Conservation (phyloP, 345 rosid genomes). For the Dipteronia sinensis region DNA sequence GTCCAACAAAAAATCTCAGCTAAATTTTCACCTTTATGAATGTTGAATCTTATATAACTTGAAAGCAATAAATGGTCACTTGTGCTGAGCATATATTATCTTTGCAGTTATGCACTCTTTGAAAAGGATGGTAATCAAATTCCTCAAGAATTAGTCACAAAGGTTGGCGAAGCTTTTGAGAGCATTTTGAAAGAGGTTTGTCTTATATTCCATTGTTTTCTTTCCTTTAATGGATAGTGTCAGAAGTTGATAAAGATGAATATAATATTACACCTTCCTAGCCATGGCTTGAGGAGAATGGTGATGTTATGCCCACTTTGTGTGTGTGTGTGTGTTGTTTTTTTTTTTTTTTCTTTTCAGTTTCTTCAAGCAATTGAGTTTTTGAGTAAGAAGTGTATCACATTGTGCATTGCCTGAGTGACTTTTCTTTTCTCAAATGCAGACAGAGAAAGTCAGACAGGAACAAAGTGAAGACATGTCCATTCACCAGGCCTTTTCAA, state of each 20-base stretch:
- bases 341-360: background rate
- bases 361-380: background rate
- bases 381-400: constrained; percentile 5
- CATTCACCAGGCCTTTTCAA: constrained; percentile 62
- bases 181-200: constrained; percentile 75
- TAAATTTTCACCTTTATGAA: background rate
- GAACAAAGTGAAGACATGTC: constrained; percentile 75
- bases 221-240: background rate
- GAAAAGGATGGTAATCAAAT: constrained; percentile 86
- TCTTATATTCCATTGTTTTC: background rate
- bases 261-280: background rate
- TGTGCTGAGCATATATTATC: constrained; percentile 5
- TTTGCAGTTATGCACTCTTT: constrained; percentile 72
- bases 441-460: constrained; percentile 74
- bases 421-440: constrained; percentile 33
- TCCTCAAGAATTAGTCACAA: constrained; percentile 74
- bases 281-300: background rate
- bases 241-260: background rate
- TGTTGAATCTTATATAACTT: background rate
- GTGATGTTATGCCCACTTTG: background rate
- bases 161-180: constrained; percentile 81
- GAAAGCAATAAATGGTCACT: background rate
- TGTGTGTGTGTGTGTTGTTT: background rate
- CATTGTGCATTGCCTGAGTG: constrained; percentile 10
- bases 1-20: background rate